Percentiles rank a stretch among this genome's conserved stretches.
Evolutionary conservation across 345 rosid genomes (phyloP).

Genomic region (Citrus maxima): DNA sequence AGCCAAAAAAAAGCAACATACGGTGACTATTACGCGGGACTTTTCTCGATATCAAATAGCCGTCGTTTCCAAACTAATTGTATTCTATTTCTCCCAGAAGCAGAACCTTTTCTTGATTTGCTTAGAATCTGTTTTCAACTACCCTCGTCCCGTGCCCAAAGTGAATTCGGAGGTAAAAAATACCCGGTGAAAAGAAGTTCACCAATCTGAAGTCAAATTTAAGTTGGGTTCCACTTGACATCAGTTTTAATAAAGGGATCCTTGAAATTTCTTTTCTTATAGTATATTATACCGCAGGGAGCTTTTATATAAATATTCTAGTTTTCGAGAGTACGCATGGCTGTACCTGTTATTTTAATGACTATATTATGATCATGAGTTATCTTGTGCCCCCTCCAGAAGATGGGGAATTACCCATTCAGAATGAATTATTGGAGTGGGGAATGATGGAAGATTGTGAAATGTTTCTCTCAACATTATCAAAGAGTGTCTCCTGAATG

Average conservation of each 20-base stretch:
- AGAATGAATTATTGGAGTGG: background rate
- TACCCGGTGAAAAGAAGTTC: background rate
- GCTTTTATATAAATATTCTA: background rate
- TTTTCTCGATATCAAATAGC: no score
- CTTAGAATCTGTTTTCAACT: background rate
- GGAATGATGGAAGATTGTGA: background rate
- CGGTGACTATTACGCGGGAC: no score
- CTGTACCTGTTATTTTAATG: background rate
- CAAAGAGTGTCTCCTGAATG: background rate
- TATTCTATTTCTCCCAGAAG: background rate
- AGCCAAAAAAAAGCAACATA: no score
- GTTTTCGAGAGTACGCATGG: background rate
- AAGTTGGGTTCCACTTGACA: background rate
- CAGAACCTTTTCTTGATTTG: background rate
- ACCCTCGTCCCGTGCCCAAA: background rate
- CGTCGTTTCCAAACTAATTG: no score
- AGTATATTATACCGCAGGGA: background rate
- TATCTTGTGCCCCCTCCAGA: background rate
- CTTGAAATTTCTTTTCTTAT: background rate
- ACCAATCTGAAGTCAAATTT: background rate
- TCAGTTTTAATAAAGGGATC: background rate
- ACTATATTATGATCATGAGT: background rate
- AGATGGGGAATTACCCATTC: conserved; percentile 12
- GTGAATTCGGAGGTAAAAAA: background rate
- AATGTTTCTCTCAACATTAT: conserved; percentile 6